Evolutionary conservation across 495 filamentous ascomycete species (phyloP), one percentile per base, ranked within the genome.

Genomic region (Thermothielavioides terrestris): DNA sequence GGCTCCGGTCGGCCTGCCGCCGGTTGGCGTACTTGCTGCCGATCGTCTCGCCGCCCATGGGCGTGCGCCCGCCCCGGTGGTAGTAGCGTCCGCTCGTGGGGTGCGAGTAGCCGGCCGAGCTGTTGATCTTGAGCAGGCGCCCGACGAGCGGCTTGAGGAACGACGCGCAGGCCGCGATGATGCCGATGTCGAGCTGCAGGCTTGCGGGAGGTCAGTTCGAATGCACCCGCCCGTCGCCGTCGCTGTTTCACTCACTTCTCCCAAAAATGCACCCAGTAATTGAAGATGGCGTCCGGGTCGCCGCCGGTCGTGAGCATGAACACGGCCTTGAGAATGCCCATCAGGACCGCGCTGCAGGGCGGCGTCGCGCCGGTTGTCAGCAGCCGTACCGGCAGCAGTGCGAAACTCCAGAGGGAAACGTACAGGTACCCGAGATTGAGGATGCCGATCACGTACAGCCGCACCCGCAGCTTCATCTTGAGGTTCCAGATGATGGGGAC

Each of bases 131-230:
- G 25, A 47, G 45, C 15, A 47, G 18, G 14, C 45, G 45, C n/a
- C 45, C 45, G 34, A 47, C 45, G 45, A 47, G 45, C 14, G 45
- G 45, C 25, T 47, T 47, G 35, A 47, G 45, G 34, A 47, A 47
- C 1, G 32, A 38, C 6, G 45, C 45, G 45, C 45, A 47, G 32
- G 45, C 45, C 0, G 45, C 45, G 34, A 47, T 47, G 45, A 47
- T 38, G 45, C 45, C 45, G 25, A 47, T 38, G 22, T 47, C 39
- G 34, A 47, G 45, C n/a, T 47, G 45, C 9, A 47, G 34, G 10
- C 43, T 46, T 10, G 14, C 1, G n/a, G 21, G 6, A 0, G 21
- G 20, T 5, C 14, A 26, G 14, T 4, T 6, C n/a, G 6, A 43
- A 43, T 11, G 9, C 26, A 12, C 11, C 35, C 2, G 12, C 12